These are phyloP conservation scores for Diaporthe velutina DNA, from an alignment of 2,329 filamentous ascomycete genomes.

Conservation along the genomic window DNA sequence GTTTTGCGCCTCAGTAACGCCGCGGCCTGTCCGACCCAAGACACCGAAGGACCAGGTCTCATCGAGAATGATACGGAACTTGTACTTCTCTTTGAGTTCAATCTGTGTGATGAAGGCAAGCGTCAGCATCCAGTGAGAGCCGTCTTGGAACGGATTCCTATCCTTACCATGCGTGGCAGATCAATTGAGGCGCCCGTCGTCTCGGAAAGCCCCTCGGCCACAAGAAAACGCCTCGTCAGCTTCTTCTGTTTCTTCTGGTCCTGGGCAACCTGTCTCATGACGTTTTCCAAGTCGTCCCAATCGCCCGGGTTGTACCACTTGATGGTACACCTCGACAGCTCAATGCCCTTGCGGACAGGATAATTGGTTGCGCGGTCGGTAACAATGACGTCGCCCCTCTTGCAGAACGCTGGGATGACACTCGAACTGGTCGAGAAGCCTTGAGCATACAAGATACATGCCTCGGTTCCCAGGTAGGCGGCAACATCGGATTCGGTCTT, in stretches of 20 bases:
- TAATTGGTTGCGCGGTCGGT: slow-evolving; percentile 95
- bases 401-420: slow-evolving; percentile 96
- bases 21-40: slow-evolving; percentile 89
- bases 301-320: slow-evolving; percentile 97
- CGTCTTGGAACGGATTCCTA: background rate
- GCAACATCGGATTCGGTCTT: slow-evolving; percentile 96
- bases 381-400: slow-evolving; percentile 96
- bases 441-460: slow-evolving; percentile 95
- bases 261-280: slow-evolving; percentile 86
- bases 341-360: slow-evolving; percentile 92
- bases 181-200: slow-evolving; percentile 87
- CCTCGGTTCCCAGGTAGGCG: slow-evolving; percentile 86
- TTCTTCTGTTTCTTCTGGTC: slow-evolving; percentile 89
- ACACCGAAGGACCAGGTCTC: slow-evolving; percentile 98
- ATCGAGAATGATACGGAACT: slow-evolving; percentile 96
- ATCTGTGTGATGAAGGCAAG: slow-evolving; percentile 62
- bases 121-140: background rate
- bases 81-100: slow-evolving; percentile 95
- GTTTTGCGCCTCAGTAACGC: slow-evolving; percentile 95
- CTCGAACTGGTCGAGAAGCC: slow-evolving; percentile 97
- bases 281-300: slow-evolving; percentile 90
- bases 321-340: slow-evolving; percentile 91
- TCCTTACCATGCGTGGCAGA: slow-evolving; percentile 83
- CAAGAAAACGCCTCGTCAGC: slow-evolving; percentile 92
- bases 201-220: slow-evolving; percentile 96